Evolutionary conservation across 768 basidiomycete genomes (phyloP), one percentile per base, ranked within the genome.

Genomic region (Rhizopogon vesiculosus): DNA sequence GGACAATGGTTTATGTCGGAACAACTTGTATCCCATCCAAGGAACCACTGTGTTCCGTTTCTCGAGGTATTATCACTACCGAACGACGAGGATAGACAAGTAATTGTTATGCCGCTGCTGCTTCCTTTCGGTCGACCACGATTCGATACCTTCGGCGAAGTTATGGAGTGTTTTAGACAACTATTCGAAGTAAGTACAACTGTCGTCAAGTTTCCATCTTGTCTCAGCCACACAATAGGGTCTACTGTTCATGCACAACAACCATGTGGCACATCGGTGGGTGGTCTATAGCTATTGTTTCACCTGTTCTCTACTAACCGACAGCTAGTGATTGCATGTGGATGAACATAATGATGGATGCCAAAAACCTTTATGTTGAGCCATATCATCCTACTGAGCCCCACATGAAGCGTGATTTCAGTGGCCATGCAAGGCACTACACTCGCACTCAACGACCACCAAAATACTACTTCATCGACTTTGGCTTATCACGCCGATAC

Each of bases 391-490:
- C 72, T 6, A 15, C 56, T 2, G 31, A 33, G 1, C 45, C 12
- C 3, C 4, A 51, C 16, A 45, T 61, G 61, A 60, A 48, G 18
- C 58, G 46, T 9, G 64, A 73, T 25, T 58, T 58, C 25, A 59
- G 52, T 3, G 61, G 67, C 0, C 28, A 10, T 7, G 67, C 66
- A 0, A 67, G 62, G 3, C 60, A 65, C 35, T 64, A 53, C 38
- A 69, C 66, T 0, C 69, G 72, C 18, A 74, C 72, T 5, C 46
- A 57, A 12, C 56, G 57, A 1, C 70, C 72, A 0, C 58, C 60
- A 0, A 69, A 66, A 45, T 75, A 75, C 51, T 72, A 64, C 42
- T 52, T 73, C 42, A 72, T 74, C 29, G 74, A 74, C 42, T 74
- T 75, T 12, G 73, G 72, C 0, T 41, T 75, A 1, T 74, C 75